These are phyloP conservation scores for Coemansia sp. DNA, from an alignment of 192 early-diverging fungal species.

Conservation along the genomic window DNA sequence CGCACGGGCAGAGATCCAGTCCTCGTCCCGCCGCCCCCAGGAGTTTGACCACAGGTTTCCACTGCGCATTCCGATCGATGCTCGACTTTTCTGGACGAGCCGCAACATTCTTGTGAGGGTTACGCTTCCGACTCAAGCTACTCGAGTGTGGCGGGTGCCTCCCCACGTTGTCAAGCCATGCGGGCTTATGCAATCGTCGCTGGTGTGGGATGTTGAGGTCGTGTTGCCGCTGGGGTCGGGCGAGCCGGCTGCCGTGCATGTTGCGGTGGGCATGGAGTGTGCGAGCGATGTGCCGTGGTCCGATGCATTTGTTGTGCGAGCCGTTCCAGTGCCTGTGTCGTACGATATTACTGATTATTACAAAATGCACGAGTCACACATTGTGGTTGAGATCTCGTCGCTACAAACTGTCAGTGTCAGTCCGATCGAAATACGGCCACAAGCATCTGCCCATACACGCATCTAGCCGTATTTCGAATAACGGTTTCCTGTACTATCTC, in stretches of 20 bases:
- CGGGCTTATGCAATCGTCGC: slow-evolving; percentile 26
- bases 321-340: slow-evolving; percentile 2
- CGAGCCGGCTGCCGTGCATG: slow-evolving; percentile 20
- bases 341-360: slow-evolving; percentile 26
- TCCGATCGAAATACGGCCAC: slow-evolving; percentile 39
- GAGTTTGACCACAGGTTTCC: slow-evolving; percentile 52
- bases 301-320: slow-evolving; percentile 27
- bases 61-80: slow-evolving; percentile 17
- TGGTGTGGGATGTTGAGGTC: slow-evolving; percentile 35
- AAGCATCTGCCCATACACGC: slow-evolving; percentile 29
- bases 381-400: neutral
- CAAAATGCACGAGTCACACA: slow-evolving; percentile 1
- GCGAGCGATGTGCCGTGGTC: slow-evolving; percentile 32
- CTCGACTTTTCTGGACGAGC: slow-evolving; percentile 22
- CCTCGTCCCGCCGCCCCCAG: neutral
- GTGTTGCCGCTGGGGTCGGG: slow-evolving; percentile 46
- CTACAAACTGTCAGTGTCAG: slow-evolving; percentile 12
- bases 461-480: slow-evolving; percentile 5
- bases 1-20: neutral
- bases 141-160: slow-evolving; percentile 13
- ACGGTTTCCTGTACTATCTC: no score
- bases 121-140: slow-evolving; percentile 27
- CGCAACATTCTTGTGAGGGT: slow-evolving; percentile 25
- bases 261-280: slow-evolving; percentile 19
- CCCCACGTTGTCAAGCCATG: slow-evolving; percentile 6